Base-by-base conservation (phyloP, 2,329 filamentous ascomycete species). In the Calycina herbarum region DNA sequence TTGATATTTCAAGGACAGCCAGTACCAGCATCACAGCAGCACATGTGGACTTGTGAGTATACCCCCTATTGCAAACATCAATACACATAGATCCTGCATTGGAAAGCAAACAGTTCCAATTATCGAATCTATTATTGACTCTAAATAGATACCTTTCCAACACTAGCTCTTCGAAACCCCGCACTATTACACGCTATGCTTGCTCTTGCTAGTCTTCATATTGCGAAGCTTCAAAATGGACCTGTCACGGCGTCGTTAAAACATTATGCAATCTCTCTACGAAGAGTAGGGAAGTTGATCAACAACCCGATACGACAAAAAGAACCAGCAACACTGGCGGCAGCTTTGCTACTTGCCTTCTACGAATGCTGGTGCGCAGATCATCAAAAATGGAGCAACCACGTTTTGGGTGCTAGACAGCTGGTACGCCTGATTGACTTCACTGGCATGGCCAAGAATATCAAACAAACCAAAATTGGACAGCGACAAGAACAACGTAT, bases 331-430 rank as follows among this genome's bases (percentile, higher is more conserved):
- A 97, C 93, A 0, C 81, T 98, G n/a, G 94, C 94, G 7, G 93
- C 94, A 1, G 93, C 92, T 0, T 81, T 97, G 42, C 81, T 98
- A 7, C 83, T 99, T 7, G 92, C 89, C 0, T 98, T 93, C 76
- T 98, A 96, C 73, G 95, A 98, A 76, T 92, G 97, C 20, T 95
- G 94, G 89, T 91, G 90, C 42, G 94, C 93, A 27, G 94, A 99
- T 71, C 94, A 98, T 73, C 88, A 90, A 64, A 97, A 97, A 76
- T 99, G 95, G 95, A 95, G 92, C 73, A 94, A 91, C 68, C 95
- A 98, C 78, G 82, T 98, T 45, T 87, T 92, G 59, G 95, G 95
- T 13, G 92, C 93, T 10, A 88, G 90, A 51, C 90, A 94, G 68
- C 83, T 98, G 35, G 83, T 98, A 31, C 85, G 86, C 62, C 94